Evolutionary conservation across 495 filamentous ascomycete species (phyloP).

Genomic region (Rhizodiscina lignyota): DNA sequence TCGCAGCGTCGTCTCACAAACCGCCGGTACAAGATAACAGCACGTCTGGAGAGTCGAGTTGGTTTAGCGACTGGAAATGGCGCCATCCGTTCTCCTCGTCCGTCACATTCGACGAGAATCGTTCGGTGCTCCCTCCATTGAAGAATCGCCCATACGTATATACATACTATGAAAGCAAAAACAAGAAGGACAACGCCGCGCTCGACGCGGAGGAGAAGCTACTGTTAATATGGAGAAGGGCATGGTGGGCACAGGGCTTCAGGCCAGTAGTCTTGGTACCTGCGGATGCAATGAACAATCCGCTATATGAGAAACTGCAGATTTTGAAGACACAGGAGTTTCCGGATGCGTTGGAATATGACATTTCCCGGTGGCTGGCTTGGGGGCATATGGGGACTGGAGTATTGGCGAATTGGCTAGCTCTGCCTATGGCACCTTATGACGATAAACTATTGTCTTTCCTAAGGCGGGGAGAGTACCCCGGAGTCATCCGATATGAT

Average conservation of each 20-base stretch:
- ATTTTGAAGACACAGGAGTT: slow-evolving; percentile 30
- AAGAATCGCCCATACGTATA: slow-evolving; percentile 61
- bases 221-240: slow-evolving; percentile 74
- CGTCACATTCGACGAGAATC: slow-evolving; percentile 69
- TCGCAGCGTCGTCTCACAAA: slow-evolving; percentile 54
- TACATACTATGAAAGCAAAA: slow-evolving; percentile 60
- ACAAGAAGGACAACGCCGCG: slow-evolving; percentile 39
- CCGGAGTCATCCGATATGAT: slow-evolving; percentile 58
- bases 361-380: slow-evolving; percentile 74
- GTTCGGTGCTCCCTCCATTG: slow-evolving; percentile 76
- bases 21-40: slow-evolving; percentile 55
- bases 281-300: slow-evolving; percentile 74
- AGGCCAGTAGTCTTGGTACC: slow-evolving; percentile 64
- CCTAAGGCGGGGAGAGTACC: slow-evolving; percentile 58
- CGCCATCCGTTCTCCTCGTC: slow-evolving; percentile 73
- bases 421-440: slow-evolving; percentile 71
- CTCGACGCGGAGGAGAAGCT: slow-evolving; percentile 61
- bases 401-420: slow-evolving; percentile 57
- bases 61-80: slow-evolving; percentile 85
- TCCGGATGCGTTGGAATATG: slow-evolving; percentile 41
- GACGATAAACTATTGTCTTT: slow-evolving; percentile 55
- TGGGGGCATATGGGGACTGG: slow-evolving; percentile 91
- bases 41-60: slow-evolving; percentile 58
- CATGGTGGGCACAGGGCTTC: slow-evolving; percentile 91
- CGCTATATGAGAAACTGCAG: slow-evolving; percentile 55